Evolutionary conservation across 768 basidiomycete genomes (phyloP).

Genomic region (Hydnomerulius pinastri): DNA sequence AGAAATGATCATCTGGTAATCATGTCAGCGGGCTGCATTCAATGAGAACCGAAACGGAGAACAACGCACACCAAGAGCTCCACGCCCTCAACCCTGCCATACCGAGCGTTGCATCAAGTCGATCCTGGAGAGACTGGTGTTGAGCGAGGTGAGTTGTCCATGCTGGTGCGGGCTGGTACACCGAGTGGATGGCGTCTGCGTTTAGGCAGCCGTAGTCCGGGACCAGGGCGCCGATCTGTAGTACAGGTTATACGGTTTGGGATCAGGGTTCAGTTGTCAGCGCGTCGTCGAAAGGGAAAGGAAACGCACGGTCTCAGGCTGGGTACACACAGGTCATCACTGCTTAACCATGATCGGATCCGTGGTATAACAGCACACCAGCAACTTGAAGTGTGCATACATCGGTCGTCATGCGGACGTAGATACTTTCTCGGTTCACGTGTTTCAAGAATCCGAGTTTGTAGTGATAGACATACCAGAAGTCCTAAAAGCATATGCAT

Average conservation of each 20-base stretch:
- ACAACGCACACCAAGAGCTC: conserved; percentile 48
- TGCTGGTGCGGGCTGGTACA: conserved; percentile 44
- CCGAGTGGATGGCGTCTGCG: conserved; percentile 40
- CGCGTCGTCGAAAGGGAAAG: background rate
- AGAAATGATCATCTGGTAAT: conserved; percentile 47
- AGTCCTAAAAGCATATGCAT: conserved; percentile 37
- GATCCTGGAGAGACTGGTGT: conserved; percentile 38
- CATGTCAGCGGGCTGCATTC: too few relatives aligned
- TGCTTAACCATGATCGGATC: conserved; percentile 33
- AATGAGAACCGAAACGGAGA: background rate
- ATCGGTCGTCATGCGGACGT: conserved; percentile 45
- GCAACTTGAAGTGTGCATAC: conserved; percentile 51
- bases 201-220: conserved; percentile 46
- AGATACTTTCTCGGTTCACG: conserved; percentile 39
- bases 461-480: conserved; percentile 45
- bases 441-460: conserved; percentile 38
- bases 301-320: conserved; percentile 41
- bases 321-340: conserved; percentile 41
- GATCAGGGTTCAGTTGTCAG: background rate
- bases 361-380: conserved; percentile 47
- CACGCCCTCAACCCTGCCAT: conserved; percentile 42
- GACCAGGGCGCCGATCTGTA: conserved; percentile 49
- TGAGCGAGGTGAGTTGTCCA: conserved; percentile 47
- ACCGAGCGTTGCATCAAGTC: conserved; percentile 41
- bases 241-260: background rate